Evolutionary conservation across 2,329 filamentous ascomycete genomes (phyloP), one percentile per base, ranked within the genome.

Genomic region (Arthrobotrys megalospora): DNA sequence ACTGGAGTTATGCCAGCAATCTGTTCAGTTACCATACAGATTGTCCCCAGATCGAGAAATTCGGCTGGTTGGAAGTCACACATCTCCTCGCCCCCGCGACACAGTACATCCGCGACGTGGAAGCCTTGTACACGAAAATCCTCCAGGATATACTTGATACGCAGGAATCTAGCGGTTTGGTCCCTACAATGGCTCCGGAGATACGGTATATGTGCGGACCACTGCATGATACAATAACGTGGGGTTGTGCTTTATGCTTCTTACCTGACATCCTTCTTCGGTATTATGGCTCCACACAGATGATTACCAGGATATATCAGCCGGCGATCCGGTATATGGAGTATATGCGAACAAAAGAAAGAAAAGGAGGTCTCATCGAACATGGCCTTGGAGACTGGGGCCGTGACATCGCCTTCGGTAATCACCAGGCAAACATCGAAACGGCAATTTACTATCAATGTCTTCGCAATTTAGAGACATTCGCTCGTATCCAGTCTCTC

Each of bases 121-220:
- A 87, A 69, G 82, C 84, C 0, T 81, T 87, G 0, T 86, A 87
- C 73, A 84, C 85, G 45, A 87, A 87, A 76, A 87, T 87, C 3
- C 81, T 87, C 0, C 85, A 86, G 52, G 86, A 87, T 72, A 86
- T 87, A 14, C 80, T 86, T 3, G 86, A 87, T 50, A 82, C 85
- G 0, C 86, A 87, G 68, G 86, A 87, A 38, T 81, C 84, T 0
- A 84, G 83, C 14, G 86, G 86, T 0, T 82, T 87, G 1, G 85
- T 86, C 5, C 86, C 86, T 0, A 87, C 85, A 0, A 86, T 87
- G 85, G 86, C 86, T 0, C 86, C 86, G 0, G 84, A 86, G 72
- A 85, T 86, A 24, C 81, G 86, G 12, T 87, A 87, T 66, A 87
- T 87, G 86, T 86, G 86, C 70, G 86, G 86, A 0, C 86, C 86